A percentile compares a stretch with the other conserved stretches of the same genome.
Conservation (phyloP, 2,329 filamentous ascomycete species). For the Nannizziopsis barbatae region DNA sequence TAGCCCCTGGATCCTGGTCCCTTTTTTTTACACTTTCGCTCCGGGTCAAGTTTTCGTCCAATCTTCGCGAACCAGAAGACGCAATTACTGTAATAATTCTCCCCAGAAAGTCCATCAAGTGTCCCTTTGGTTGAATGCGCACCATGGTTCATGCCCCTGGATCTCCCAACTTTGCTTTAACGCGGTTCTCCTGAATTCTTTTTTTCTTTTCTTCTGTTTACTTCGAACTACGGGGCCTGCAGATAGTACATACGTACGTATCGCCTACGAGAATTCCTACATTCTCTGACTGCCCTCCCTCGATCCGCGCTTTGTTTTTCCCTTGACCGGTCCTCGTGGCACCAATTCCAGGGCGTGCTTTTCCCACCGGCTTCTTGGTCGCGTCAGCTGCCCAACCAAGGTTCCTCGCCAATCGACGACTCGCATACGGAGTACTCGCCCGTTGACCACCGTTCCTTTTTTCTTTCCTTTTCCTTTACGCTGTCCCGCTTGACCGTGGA, state of each 20-base stretch:
- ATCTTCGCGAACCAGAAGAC: background rate
- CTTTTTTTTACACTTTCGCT: conserved; percentile 5
- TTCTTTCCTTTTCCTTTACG: too few relatives aligned
- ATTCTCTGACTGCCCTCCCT: background rate
- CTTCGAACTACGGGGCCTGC: too few relatives aligned
- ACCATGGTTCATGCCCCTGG: conserved; percentile 26
- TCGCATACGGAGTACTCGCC: conserved; percentile 1
- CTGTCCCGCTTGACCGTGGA: conserved; percentile 1
- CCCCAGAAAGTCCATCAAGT: conserved; percentile 11
- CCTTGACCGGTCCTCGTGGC: conserved; percentile 3
- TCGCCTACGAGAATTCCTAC: conserved; percentile 13
- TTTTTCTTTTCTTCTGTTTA: too few relatives aligned
- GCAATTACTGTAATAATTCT: conserved; percentile 5
- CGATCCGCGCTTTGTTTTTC: conserved; percentile 13
- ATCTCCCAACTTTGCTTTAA: conserved; percentile 25
- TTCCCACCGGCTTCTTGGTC: conserved; percentile 14
- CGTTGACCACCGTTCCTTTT: background rate
- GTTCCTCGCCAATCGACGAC: conserved; percentile 9
- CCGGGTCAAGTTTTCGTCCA: conserved; percentile 3
- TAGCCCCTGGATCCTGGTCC: conserved; percentile 3
- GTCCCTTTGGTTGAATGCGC: conserved; percentile 18
- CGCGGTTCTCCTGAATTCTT: conserved; percentile 13
- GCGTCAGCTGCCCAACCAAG: conserved; percentile 13
- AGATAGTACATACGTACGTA: too few relatives aligned
- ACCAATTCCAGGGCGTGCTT: conserved; percentile 7